Conservation (phyloP, 1,284 basidiomycete species). For the Cryptococcus depauperatus region DNA sequence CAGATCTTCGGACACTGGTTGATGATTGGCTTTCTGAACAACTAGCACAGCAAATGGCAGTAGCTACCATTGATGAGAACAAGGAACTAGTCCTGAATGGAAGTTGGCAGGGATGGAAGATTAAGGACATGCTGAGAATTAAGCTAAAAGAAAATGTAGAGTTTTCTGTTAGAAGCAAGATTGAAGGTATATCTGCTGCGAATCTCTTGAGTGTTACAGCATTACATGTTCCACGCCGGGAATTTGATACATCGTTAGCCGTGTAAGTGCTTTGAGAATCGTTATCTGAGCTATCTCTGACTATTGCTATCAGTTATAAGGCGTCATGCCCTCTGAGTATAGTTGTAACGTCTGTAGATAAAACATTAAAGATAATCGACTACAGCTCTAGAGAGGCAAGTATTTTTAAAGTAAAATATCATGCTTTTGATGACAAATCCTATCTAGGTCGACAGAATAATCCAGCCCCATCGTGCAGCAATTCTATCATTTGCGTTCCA, state of each 20-base stretch:
- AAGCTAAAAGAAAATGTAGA: slow-evolving; percentile 15
- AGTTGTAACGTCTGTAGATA: slow-evolving; percentile 77
- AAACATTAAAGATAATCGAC: slow-evolving; percentile 64
- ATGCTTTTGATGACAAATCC: not conserved
- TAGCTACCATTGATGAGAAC: slow-evolving; percentile 9
- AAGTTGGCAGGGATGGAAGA: slow-evolving; percentile 17
- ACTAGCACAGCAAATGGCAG: slow-evolving; percentile 15
- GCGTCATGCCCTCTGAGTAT: slow-evolving; percentile 41
- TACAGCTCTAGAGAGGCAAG: slow-evolving; percentile 61
- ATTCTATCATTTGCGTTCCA: slow-evolving; percentile 40
- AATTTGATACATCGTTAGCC: not conserved
- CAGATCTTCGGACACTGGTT: slow-evolving; percentile 36
- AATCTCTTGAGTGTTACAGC: slow-evolving; percentile 35
- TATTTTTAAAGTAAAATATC: not conserved
- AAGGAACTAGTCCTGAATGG: slow-evolving; percentile 9
- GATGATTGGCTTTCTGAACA: slow-evolving; percentile 23
- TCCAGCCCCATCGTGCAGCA: slow-evolving; percentile 41
- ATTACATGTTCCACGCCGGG: slow-evolving; percentile 22
- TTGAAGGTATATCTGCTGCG: slow-evolving; percentile 31
- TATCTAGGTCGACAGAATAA: slow-evolving; percentile 29
- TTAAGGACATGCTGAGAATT: slow-evolving; percentile 18
- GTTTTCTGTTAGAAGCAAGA: slow-evolving; percentile 14
- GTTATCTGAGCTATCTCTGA: not conserved
- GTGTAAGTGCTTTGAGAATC: not conserved
- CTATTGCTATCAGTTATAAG: slow-evolving; percentile 18